A percentile compares a stretch with the other conserved stretches of the same genome.
These are phyloP conservation scores for Psilocybe cyanescens DNA, from an alignment of 768 basidiomycete species.

Conservation along the genomic window DNA sequence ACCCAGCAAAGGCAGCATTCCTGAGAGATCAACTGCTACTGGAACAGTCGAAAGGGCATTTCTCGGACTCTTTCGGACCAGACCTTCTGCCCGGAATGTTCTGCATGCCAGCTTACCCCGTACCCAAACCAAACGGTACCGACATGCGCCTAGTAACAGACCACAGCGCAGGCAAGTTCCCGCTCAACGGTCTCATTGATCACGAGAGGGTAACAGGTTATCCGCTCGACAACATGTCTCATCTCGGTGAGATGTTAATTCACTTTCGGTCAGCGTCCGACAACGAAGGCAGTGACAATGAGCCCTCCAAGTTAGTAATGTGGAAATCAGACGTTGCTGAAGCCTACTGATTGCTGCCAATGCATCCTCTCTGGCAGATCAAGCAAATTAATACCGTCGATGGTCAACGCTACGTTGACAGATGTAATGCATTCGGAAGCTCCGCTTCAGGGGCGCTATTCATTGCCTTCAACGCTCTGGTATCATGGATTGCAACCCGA, in stretches of 20 bases:
- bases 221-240: slow-evolving; percentile 27
- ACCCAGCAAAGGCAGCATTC: slow-evolving; percentile 21
- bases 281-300: not conserved
- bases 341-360: slow-evolving; percentile 38
- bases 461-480: slow-evolving; percentile 31
- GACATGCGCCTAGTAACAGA: slow-evolving; percentile 33
- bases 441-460: slow-evolving; percentile 24
- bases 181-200: slow-evolving; percentile 28
- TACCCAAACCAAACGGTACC: slow-evolving; percentile 31
- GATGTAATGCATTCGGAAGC: slow-evolving; percentile 27
- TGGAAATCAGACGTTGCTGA: slow-evolving; percentile 39
- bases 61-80: slow-evolving; percentile 30
- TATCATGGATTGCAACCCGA: slow-evolving; percentile 39
- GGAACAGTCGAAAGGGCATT: slow-evolving; percentile 21
- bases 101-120: slow-evolving; percentile 33
- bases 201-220: slow-evolving; percentile 13
- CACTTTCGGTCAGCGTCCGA: not conserved
- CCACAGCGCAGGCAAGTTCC: slow-evolving; percentile 30
- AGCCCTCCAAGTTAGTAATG: not conserved
- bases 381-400: slow-evolving; percentile 36
- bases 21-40: slow-evolving; percentile 23
- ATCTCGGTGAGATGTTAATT: slow-evolving; percentile 20
- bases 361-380: slow-evolving; percentile 45
- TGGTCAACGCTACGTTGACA: slow-evolving; percentile 24
- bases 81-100: slow-evolving; percentile 36